Percentiles rank a stretch among this genome's conserved stretches.
phyloP scores from a whole-genome alignment of 768 basidiomycete species.

The Infundibulicybe gibba region DNA sequence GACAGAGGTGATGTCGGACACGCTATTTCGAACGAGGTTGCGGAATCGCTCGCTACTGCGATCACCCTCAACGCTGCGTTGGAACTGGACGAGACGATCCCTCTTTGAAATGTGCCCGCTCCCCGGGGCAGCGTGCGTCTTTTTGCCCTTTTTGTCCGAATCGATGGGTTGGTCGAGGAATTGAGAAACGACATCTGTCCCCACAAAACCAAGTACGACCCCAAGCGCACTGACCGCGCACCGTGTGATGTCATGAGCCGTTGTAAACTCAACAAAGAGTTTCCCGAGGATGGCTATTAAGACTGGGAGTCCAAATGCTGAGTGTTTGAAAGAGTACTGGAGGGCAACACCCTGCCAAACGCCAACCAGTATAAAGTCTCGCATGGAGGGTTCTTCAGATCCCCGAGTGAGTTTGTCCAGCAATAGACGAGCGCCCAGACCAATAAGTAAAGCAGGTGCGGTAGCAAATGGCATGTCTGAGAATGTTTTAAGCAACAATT shows the following conservation, averaged over 20 bases:
- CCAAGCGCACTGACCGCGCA: slow-evolving; percentile 62
- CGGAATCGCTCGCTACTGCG: slow-evolving; percentile 20
- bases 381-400: slow-evolving; percentile 42
- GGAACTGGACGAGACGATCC: slow-evolving; percentile 45
- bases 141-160: slow-evolving; percentile 28
- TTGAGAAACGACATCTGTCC: slow-evolving; percentile 69
- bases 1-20: slow-evolving; percentile 64
- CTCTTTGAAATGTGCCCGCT: slow-evolving; percentile 17
- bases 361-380: slow-evolving; percentile 63
- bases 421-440: slow-evolving; percentile 69
- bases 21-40: slow-evolving; percentile 22
- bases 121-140: slow-evolving; percentile 13
- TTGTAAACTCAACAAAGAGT: slow-evolving; percentile 60
- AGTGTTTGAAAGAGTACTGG: slow-evolving; percentile 59
- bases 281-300: slow-evolving; percentile 56
- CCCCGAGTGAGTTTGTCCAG: slow-evolving; percentile 51
- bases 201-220: slow-evolving; percentile 63
- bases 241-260: slow-evolving; percentile 49
- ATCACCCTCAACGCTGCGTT: slow-evolving; percentile 33
- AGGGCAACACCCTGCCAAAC: slow-evolving; percentile 75
- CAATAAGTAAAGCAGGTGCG: slow-evolving; percentile 67
- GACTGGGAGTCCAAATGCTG: slow-evolving; percentile 50
- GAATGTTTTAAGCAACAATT: slow-evolving; percentile 1
- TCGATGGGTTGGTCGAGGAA: slow-evolving; percentile 49
- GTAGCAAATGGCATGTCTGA: slow-evolving; percentile 39